phyloP scores from a whole-genome alignment of 495 filamentous ascomycete genomes.

The Aspergillus ellipticus region DNA sequence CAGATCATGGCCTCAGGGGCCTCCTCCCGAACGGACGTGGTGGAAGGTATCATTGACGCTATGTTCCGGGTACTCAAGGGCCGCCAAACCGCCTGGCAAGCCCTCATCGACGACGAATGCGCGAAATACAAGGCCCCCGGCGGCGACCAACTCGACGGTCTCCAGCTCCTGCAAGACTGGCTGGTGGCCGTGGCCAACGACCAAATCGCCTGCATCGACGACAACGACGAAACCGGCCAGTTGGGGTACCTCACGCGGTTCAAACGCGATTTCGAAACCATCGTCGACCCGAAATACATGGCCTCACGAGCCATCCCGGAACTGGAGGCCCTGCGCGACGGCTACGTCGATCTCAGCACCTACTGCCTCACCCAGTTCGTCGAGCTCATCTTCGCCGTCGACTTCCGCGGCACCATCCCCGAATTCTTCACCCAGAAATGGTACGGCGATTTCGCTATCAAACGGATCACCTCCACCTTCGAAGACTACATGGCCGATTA shows the following conservation, averaged over 20 bases:
- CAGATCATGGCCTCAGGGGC: slow-evolving; percentile 77
- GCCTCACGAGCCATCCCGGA: slow-evolving; percentile 64
- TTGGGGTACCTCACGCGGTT: slow-evolving; percentile 77
- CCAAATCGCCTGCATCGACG: slow-evolving; percentile 96
- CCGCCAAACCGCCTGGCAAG: slow-evolving; percentile 80
- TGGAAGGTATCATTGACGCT: slow-evolving; percentile 88
- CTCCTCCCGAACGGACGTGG: slow-evolving; percentile 78
- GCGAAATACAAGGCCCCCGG: slow-evolving; percentile 59
- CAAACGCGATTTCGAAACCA: slow-evolving; percentile 67
- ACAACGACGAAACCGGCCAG: slow-evolving; percentile 63
- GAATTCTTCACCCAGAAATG: slow-evolving; percentile 89
- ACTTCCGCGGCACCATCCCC: slow-evolving; percentile 74
- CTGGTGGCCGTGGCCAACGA: slow-evolving; percentile 96
- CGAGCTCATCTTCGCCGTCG: slow-evolving; percentile 75
- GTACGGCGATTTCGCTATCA: slow-evolving; percentile 80
- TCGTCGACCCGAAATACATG: slow-evolving; percentile 79
- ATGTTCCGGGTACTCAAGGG: slow-evolving; percentile 82
- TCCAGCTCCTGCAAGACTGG: slow-evolving; percentile 85
- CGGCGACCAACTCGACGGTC: slow-evolving; percentile 65
- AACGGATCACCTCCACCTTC: slow-evolving; percentile 85
- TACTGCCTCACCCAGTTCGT: slow-evolving; percentile 86
- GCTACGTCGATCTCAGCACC: slow-evolving; percentile 89
- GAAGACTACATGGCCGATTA: slow-evolving; percentile 93
- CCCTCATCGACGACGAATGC: slow-evolving; percentile 82
- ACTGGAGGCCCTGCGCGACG: slow-evolving; percentile 71